Evolutionary conservation across 306 rosid species (phyloP).

Genomic region (Gastrolobium bilobum): DNA sequence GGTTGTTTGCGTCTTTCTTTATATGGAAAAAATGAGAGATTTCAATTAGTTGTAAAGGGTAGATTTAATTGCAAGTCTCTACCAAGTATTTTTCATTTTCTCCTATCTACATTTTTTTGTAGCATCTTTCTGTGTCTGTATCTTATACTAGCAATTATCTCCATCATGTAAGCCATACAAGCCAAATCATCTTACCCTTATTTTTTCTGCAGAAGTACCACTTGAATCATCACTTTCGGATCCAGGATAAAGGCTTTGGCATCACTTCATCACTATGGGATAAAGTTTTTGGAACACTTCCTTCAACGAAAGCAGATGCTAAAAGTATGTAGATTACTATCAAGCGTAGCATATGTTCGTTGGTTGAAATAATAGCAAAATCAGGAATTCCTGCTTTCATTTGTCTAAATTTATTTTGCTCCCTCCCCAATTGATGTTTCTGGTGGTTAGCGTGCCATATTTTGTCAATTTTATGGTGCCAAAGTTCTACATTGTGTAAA

Average conservation of each 20-base stretch:
- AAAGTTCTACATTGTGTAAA: conserved; percentile 48
- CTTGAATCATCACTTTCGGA: conserved; percentile 92
- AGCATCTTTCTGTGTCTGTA: background rate
- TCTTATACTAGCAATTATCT: background rate
- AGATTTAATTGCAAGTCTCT: conserved; percentile 21
- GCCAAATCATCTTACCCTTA: conserved; percentile 19
- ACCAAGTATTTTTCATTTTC: conserved; percentile 15
- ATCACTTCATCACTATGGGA: conserved; percentile 96
- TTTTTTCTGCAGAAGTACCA: conserved; percentile 79
- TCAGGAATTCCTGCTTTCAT: conserved; percentile 42
- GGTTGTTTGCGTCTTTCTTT: conserved; percentile 9
- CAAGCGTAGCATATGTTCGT: conserved; percentile 45
- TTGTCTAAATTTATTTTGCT: conserved; percentile 50
- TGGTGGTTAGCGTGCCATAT: conserved; percentile 55
- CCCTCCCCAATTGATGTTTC: conserved; percentile 40
- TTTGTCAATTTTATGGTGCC: conserved; percentile 53
- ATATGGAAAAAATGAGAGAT: conserved; percentile 11
- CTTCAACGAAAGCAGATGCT: conserved; percentile 65
- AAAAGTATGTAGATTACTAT: conserved; percentile 59
- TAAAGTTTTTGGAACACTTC: conserved; percentile 86
- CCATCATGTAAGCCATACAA: conserved; percentile 7
- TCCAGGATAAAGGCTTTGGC: conserved; percentile 87
- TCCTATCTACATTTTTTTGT: background rate
- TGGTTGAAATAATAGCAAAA: conserved; percentile 57
- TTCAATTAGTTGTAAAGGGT: background rate